Evolutionary conservation across 2,329 filamentous ascomycete species (phyloP).

Genomic region (Mycogone perniciosa): DNA sequence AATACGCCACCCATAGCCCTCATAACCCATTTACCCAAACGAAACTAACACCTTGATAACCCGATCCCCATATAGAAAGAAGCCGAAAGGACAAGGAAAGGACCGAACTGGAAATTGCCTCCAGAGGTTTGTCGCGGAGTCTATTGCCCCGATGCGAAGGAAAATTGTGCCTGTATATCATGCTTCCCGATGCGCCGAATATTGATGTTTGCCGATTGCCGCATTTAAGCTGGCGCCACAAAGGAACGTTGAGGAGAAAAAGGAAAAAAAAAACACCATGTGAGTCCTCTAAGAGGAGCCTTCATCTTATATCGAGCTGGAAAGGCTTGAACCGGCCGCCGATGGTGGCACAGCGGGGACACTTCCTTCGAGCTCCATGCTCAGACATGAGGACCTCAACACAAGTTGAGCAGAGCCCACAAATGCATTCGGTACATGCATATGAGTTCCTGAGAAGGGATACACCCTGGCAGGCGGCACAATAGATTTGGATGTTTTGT

Average conservation of each 20-base stretch:
- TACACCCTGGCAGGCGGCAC: slow-evolving; percentile 74
- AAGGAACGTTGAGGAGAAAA: not conserved
- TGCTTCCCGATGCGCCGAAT: slow-evolving; percentile 10
- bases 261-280: not conserved
- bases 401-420: slow-evolving; percentile 82
- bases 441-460: slow-evolving; percentile 77
- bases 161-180: slow-evolving; percentile 5
- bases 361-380: slow-evolving; percentile 68
- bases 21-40: not conserved
- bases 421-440: slow-evolving; percentile 94
- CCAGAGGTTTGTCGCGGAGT: not conserved
- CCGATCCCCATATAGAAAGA: not conserved
- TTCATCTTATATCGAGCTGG: slow-evolving; percentile 61
- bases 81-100: not conserved
- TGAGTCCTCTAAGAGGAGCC: too few species aligned
- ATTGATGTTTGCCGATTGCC: not conserved
- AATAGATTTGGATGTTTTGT: slow-evolving; percentile 82
- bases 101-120: not conserved
- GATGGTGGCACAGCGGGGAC: slow-evolving; percentile 71
- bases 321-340: slow-evolving; percentile 79
- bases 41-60: not conserved
- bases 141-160: slow-evolving; percentile 1
- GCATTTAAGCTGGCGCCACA: slow-evolving; percentile 2
- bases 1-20: not conserved
- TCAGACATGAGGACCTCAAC: slow-evolving; percentile 74